Base-by-base conservation (phyloP, 805 yeast species). In the Middelhovenomyces tepae region DNA sequence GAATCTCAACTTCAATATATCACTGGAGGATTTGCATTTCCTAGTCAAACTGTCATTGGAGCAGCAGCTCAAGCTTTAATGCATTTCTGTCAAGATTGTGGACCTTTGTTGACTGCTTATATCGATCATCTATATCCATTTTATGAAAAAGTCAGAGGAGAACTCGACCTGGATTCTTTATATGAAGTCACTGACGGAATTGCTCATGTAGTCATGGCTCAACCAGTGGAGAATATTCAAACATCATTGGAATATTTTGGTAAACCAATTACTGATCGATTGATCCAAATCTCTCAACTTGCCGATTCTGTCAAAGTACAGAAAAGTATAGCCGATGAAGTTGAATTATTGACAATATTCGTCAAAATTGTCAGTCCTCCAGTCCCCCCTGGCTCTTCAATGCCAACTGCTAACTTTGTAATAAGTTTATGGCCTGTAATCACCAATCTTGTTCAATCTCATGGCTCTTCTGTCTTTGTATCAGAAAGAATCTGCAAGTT, bases 51-150 rank as follows among this genome's bases (percentile, higher is more conserved):
- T 27, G 79, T 83, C 19, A 64, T 79, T 16, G 71, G 79, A 17
- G 96, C 98, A 1, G 84, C 96, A 0, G 79, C 96, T 0, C 87
- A 83, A 56, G 93, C 99, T 0, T 67, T 91, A 48, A 84, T 85
- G 87, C 89, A 75, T 52, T 84, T 91, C 50, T 87, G 96, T 60
- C 81, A 83, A 50, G 98, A 93, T 57, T 91, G 98, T 50, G 71
- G 87, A 0, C 48, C 55, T 8, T 62, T 75, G 10, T 60, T 91
- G 44, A 70, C 75, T 13, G 69, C 69, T 29, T 83, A 71, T 52
- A 61, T 85, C 44, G 84, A 75, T 35, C 94, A 85, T 53, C 64
- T 91, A 36, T 75, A 78, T 45, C 66, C 72, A 42, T 75, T 91
- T 39, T 89, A 85, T 57, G 70, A 71, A 32, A 65, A 64, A 38